Base-by-base conservation (phyloP, 331 rosid genomes). In the Prunus yedoensis region DNA sequence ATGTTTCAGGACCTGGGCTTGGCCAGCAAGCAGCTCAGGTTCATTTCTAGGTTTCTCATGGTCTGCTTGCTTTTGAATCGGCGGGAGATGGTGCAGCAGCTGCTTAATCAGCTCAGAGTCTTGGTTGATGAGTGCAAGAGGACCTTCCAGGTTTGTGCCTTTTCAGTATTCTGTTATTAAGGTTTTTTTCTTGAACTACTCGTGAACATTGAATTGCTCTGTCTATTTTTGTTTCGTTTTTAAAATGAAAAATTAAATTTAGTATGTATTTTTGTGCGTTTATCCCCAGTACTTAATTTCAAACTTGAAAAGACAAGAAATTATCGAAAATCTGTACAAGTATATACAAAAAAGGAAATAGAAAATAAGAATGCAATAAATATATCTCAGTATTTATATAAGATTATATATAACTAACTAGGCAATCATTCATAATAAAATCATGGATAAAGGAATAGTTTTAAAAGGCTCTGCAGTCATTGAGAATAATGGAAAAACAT, bases 61-160 rank as follows among this genome's bases (percentile, higher is more conserved):
- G 99, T 94, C 41, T 94, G 97, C 74, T 76, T 94, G 86, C 85
- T 90, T 71, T 79, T 86, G 79, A 90, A 90, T 74, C 92, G 93
- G 41, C 80, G 92, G 64, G 95, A 92, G 62, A 82, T 88, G 90
- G 83, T 92, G 78, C 93, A 86, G 72, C 96, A 84, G 62, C 81
- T 94, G 80, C 93, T 88, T 72, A 84, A 85, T 79, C 96, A 90
- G 85, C 93, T 92, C 43, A 86, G 87, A 77, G 74, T 82, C 49
- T 82, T 90, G 77, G 88, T 91, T 47, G 97, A 92, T 35, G 97
- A 94, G 50, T 94, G 93, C 85, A 89, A 86, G 86, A 89, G 93
- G 83, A 84, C 94, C 9, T 94, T 94, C 79, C 91, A 88, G 95
- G 97, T 89, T 18, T n/a, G 79, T 47, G 52, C 56, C 66, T 46